Evolutionary conservation across 371 early-diverging fungal genomes (phyloP), one percentile per base, ranked within the genome.

Genomic region (Conidiobolus incongruus): DNA sequence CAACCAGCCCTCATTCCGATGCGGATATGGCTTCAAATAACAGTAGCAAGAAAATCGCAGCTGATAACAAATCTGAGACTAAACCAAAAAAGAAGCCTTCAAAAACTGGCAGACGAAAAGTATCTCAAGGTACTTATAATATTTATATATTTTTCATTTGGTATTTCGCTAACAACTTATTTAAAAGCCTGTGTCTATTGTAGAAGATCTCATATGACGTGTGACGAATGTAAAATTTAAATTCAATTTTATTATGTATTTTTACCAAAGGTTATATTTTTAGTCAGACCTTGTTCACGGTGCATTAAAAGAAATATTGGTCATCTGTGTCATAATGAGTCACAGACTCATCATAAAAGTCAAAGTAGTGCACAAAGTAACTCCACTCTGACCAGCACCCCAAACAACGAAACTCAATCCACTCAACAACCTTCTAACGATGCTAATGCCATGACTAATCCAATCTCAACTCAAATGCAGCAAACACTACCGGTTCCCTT

Each of bases 241-340:
- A n/a, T 13, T 36, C 11, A 5, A 17, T 3, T 13, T 29, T 21
- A 1, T 37, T 6, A 23, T 1, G 44, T 41, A 19, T 20, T 26
- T 31, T 20, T n/a, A 12, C 17, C 24, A 11, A 31, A 26, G 19
- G 34, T 44, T 37, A 20, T 45, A 35, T 13, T 22, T 11, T 16
- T 41, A 74, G 77, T 75, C 30, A 73, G 92, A 16, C 92, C 92
- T 16, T 92, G 92, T 58, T 81, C 82, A 52, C 76, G 93, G 21
- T 92, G 93, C 58, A 81, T 92, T 38, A 84, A 84, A 56, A 71
- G 90, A 32, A 79, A 76, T 51, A 92, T 92, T 47, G 81, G 82
- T 8, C 83, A 87, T 51, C 55, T 88, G 45, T 92, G 93, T 58
- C 80, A 79, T 35, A 87, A 92, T 54, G 83, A 87, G 21, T 5